These are phyloP conservation scores for Panicum virgatum DNA, from an alignment of 202 grass and related monocot genomes.

Conservation along the genomic window DNA sequence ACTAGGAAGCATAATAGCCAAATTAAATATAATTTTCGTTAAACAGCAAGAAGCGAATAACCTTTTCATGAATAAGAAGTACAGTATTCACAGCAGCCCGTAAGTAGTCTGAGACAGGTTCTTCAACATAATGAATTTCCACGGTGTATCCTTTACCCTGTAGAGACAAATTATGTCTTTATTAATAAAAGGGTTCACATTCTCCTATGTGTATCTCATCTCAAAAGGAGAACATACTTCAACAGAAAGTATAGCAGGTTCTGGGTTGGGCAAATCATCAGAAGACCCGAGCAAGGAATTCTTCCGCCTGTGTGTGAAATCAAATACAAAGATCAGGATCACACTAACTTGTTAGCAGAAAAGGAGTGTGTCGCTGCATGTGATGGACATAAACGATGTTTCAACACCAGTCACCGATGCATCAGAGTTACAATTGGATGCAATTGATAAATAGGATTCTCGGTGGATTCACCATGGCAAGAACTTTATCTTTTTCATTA, in stretches of 20 bases:
- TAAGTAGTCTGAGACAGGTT: conserved; percentile 90
- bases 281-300: conserved; percentile 47
- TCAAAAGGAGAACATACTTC: conserved; percentile 62
- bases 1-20: conserved; percentile 27
- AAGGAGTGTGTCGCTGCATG: background rate
- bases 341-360: conserved; percentile 15
- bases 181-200: conserved; percentile 10
- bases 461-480: background rate
- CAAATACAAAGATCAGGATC: conserved; percentile 39
- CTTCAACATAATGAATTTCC: conserved; percentile 90
- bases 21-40: conserved; percentile 10
- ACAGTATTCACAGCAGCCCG: conserved; percentile 72
- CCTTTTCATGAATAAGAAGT: conserved; percentile 85
- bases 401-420: background rate
- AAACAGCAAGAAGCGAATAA: conserved; percentile 35
- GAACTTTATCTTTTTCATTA: background rate
- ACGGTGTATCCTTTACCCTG: conserved; percentile 94
- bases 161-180: conserved; percentile 31
- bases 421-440: conserved; percentile 5
- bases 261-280: conserved; percentile 59
- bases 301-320: conserved; percentile 50
- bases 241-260: conserved; percentile 95
- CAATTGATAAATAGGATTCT: background rate
- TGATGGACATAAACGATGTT: background rate
- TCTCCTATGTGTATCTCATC: conserved; percentile 8